These are phyloP conservation scores for Priceomyces haplophilus DNA, from an alignment of 805 yeast genomes.

Conservation along the genomic window DNA sequence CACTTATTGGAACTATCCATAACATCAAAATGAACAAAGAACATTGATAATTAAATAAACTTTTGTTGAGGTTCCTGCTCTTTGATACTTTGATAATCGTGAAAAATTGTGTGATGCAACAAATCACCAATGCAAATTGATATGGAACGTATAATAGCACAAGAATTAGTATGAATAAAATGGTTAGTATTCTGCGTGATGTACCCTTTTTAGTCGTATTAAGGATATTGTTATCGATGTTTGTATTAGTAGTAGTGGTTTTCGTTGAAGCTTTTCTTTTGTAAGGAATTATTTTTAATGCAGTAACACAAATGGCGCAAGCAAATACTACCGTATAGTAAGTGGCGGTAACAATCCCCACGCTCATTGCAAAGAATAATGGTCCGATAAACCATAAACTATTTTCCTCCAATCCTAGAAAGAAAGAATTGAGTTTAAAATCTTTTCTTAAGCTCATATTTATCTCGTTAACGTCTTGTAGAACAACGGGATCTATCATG, in stretches of 20 bases:
- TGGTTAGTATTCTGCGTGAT: slow-evolving; percentile 24
- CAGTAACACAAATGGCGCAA: background rate
- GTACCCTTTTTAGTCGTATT: background rate
- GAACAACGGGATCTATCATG: slow-evolving; percentile 52
- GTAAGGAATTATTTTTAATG: background rate
- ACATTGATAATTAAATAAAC: slow-evolving; percentile 56
- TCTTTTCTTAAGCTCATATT: slow-evolving; percentile 32
- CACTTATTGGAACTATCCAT: slow-evolving; percentile 75
- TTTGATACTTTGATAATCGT: slow-evolving; percentile 41
- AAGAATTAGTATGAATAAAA: slow-evolving; percentile 34
- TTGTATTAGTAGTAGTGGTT: background rate
- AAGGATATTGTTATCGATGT: no score
- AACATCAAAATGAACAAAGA: slow-evolving; percentile 64
- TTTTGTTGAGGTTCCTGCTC: slow-evolving; percentile 8
- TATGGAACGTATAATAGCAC: slow-evolving; percentile 72
- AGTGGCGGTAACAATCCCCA: slow-evolving; percentile 40
- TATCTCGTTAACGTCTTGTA: slow-evolving; percentile 45
- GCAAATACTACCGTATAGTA: slow-evolving; percentile 21
- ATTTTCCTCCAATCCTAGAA: slow-evolving; percentile 62
- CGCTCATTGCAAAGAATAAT: slow-evolving; percentile 46
- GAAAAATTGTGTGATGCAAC: slow-evolving; percentile 56
- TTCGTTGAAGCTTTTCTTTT: background rate
- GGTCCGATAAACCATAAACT: slow-evolving; percentile 59
- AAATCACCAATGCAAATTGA: slow-evolving; percentile 69
- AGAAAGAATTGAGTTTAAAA: slow-evolving; percentile 52